These are phyloP conservation scores for Cryphonectria radicalis DNA, from an alignment of 2,329 filamentous ascomycete genomes.

Conservation along the genomic window DNA sequence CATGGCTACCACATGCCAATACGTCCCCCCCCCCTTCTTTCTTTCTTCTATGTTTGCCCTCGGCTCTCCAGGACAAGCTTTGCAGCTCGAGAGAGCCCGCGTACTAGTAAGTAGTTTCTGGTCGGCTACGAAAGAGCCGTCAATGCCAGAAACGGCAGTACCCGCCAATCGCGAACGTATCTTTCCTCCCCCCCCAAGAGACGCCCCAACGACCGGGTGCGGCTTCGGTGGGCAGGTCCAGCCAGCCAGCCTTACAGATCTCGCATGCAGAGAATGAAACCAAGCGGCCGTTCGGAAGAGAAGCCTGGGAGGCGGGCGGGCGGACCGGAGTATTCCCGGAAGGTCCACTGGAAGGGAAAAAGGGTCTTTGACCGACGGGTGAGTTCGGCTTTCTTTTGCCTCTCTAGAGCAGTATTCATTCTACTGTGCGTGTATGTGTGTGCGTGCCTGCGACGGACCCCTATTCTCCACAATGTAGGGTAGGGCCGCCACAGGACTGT, in stretches of 20 bases:
- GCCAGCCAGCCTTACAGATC: not conserved
- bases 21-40: no score
- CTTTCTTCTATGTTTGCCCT: not conserved
- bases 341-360: not conserved
- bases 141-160: constrained; percentile 1
- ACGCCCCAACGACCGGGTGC: not conserved
- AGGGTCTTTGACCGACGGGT: not conserved
- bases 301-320: not conserved
- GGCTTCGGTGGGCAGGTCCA: not conserved
- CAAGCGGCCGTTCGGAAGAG: not conserved
- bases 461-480: constrained; percentile 7
- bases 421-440: not conserved
- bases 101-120: not conserved
- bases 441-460: not conserved
- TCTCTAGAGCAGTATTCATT: no score
- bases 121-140: not conserved
- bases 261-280: not conserved
- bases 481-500: not conserved
- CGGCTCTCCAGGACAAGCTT: not conserved
- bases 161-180: not conserved
- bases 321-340: constrained; percentile 3
- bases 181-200: not conserved
- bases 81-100: not conserved
- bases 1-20: constrained; percentile 13
- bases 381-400: not conserved